phyloP scores from a whole-genome alignment of 257 asterid species.

The Nicotiana obtusifolia region DNA sequence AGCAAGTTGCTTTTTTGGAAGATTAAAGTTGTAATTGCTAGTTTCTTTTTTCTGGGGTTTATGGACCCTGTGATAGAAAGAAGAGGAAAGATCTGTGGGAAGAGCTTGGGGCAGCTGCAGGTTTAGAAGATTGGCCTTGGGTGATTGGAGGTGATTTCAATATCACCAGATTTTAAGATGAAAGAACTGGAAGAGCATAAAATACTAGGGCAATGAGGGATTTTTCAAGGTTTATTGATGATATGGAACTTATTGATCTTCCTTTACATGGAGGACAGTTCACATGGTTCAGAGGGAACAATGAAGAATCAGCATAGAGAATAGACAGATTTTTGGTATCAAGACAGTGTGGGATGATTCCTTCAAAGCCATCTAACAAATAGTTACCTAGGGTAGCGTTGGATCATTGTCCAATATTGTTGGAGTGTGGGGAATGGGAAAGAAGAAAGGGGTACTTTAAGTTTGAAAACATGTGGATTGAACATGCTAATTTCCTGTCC shows the following conservation, averaged over 20 bases:
- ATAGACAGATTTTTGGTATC: not conserved
- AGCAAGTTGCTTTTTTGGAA: too few species aligned
- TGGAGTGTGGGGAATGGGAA: not conserved
- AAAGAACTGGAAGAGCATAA: not conserved
- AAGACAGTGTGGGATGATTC: not conserved
- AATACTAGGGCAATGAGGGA: not conserved
- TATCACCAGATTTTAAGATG: not conserved
- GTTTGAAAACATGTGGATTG: not conserved
- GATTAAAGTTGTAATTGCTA: too few species aligned
- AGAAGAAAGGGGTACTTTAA: not conserved
- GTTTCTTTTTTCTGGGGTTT: not conserved
- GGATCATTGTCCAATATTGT: not conserved
- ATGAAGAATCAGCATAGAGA: not conserved
- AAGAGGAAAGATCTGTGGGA: not conserved
- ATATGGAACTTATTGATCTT: not conserved
- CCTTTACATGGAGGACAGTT: not conserved
- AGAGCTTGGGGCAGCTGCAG: not conserved
- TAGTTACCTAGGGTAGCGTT: not conserved
- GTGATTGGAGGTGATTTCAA: not conserved
- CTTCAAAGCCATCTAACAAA: not conserved
- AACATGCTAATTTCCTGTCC: not conserved
- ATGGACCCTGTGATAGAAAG: not conserved
- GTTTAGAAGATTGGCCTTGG: not conserved
- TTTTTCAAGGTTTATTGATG: not conserved
- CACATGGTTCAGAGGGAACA: not conserved